Evolutionary conservation across 352 stramenopile species (phyloP), one percentile per base, ranked within the genome.

Genomic region (Halophytophthora polymorphica): DNA sequence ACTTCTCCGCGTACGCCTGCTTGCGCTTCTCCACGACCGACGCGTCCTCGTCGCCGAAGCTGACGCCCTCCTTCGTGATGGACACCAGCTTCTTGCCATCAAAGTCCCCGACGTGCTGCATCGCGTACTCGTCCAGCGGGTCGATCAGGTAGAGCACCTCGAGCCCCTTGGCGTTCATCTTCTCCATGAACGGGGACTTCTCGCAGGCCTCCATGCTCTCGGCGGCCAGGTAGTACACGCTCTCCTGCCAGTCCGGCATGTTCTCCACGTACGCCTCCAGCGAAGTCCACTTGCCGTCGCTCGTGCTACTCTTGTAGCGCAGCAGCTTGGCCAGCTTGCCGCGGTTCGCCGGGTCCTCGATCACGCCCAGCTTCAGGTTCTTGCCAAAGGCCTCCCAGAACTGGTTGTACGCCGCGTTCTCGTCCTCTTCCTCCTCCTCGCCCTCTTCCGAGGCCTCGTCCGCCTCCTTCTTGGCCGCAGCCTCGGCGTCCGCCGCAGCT

Each of bases 111-210:
- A 98, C 82, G 71, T 98, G 87, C 59, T 95, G 81, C 21, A 99
- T 72, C 48, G 95, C 96, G 81, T 99, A 99, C 74, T 99, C 97
- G 63, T 99, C 98, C 33, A 99, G 83, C 35, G 98, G 83, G 62
- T 99, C 97, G 11, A 96, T 92, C n/a, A 99, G 86, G 69, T 97
- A 99, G 4, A 99, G 65, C 18, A 99, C 97, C 79, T 99, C 97
- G 3, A 99, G 61, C 34, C 96, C 96, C 78, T 99, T 99, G 23
- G 87, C 83, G 35, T 88, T 84, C 69, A 98, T 96, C 66, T 93
- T 96, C 66, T 99, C 96, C 63, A 99, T 74, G 68, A 99, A 99
- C 7, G 96, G 96, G 1, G 89, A 98, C 42, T 97, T 92, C 56
- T 97, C 68, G 45, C 98, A 93, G 3, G 87, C 77, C 34, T 98